phyloP scores from a whole-genome alignment of 1,284 basidiomycete genomes.

The Marasmius tenuissimus region DNA sequence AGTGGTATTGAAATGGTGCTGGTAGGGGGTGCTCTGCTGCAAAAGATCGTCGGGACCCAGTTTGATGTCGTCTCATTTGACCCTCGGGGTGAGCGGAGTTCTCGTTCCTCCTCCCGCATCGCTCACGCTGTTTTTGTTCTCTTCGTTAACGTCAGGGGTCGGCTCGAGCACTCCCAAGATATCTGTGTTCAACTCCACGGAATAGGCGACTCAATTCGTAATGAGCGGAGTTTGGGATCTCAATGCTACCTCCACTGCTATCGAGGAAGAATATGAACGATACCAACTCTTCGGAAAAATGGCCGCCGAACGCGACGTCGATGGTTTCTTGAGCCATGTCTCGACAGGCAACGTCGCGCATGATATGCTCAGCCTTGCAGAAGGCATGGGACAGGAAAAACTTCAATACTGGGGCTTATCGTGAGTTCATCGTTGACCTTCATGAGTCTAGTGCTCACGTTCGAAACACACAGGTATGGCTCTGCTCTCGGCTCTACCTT shows the following conservation, averaged over 20 bases:
- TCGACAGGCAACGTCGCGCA: constrained; percentile 44
- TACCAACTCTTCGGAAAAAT: constrained; percentile 29
- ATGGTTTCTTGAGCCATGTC: constrained; percentile 32
- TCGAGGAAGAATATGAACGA: constrained; percentile 24
- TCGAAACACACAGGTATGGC: constrained; percentile 35
- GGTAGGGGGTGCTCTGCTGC: constrained; percentile 26
- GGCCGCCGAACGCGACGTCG: constrained; percentile 29
- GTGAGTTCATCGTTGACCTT: constrained; percentile 25
- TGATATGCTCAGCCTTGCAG: constrained; percentile 49
- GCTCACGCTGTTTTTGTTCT: too few species aligned
- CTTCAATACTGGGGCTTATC: constrained; percentile 56
- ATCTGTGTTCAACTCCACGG: constrained; percentile 30
- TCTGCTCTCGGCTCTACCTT: constrained; percentile 45
- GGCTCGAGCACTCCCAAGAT: constrained; percentile 32
- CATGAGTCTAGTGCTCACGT: neutral
- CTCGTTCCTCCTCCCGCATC: too few species aligned
- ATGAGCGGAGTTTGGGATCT: constrained; percentile 15
- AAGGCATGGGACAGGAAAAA: constrained; percentile 43
- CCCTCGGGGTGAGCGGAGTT: constrained; percentile 30
- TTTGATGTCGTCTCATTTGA: constrained; percentile 54
- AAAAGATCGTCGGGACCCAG: constrained; percentile 38
- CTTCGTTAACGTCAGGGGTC: constrained; percentile 24
- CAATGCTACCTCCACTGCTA: constrained; percentile 22
- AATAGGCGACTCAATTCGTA: constrained; percentile 30
- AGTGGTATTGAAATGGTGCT: constrained; percentile 39